Conservation (phyloP, 805 yeast genomes). For the Ogataea degrootiae region DNA sequence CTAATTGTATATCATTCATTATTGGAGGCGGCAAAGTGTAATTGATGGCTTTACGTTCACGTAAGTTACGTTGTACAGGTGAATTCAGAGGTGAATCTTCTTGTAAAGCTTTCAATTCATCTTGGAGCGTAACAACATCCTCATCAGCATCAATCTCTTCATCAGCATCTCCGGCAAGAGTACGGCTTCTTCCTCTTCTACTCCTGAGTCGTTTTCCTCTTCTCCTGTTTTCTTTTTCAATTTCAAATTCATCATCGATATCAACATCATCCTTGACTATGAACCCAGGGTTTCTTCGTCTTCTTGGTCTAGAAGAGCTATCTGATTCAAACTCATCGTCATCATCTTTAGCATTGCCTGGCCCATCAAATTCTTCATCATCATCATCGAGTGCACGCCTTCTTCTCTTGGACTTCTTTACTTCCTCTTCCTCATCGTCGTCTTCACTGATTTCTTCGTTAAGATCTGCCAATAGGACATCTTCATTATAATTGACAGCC, state of each 20-base stretch:
- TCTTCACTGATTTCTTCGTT: constrained; percentile 23
- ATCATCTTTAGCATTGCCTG: constrained; percentile 13
- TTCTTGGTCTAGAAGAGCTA: constrained; percentile 16
- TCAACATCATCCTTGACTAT: constrained; percentile 24
- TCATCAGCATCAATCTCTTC: constrained; percentile 5
- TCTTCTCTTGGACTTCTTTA: constrained; percentile 9
- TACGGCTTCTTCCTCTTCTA: constrained; percentile 2
- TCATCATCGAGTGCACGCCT: constrained; percentile 17
- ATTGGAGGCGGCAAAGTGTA: constrained; percentile 84
- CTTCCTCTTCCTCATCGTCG: constrained; percentile 16
- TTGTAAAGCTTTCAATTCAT: constrained; percentile 63
- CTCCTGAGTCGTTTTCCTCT: constrained; percentile 6
- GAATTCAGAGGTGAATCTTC: constrained; percentile 52
- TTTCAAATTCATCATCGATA: constrained; percentile 16
- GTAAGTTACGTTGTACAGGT: constrained; percentile 44
- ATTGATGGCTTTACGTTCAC: constrained; percentile 70
- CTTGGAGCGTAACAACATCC: constrained; percentile 40
- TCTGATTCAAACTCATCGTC: constrained; percentile 22
- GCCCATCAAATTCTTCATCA: constrained; percentile 23
- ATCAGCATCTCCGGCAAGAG: neutral
- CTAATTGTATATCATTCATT: constrained; percentile 35
- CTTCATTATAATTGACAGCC: constrained; percentile 31
- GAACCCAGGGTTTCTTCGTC: constrained; percentile 18
- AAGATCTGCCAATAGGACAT: constrained; percentile 21
- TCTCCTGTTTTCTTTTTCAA: constrained; percentile 1